These are phyloP conservation scores for Trichoderma endophyticum DNA, from an alignment of 2,329 filamentous ascomycete genomes.

Conservation along the genomic window DNA sequence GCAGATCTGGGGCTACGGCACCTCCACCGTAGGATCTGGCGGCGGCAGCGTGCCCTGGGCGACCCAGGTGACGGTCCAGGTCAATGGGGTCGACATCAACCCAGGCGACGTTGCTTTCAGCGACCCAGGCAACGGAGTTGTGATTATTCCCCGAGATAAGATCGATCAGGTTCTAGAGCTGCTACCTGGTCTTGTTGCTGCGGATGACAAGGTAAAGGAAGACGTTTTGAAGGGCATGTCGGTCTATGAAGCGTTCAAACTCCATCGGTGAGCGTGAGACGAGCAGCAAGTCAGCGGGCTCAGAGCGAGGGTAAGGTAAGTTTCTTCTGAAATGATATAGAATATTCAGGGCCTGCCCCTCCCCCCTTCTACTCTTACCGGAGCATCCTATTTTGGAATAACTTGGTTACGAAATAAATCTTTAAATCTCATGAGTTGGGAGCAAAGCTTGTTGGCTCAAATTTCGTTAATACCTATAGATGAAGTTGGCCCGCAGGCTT, in stretches of 20 bases:
- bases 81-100: constrained; percentile 41
- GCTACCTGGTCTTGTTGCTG: constrained; percentile 48
- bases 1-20: constrained; percentile 54
- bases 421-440: neutral
- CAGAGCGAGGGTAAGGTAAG: neutral
- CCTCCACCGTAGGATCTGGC: constrained; percentile 57
- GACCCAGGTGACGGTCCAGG: constrained; percentile 43
- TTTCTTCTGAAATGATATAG: constrained; percentile 23
- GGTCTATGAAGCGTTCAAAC: constrained; percentile 65
- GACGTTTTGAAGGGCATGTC: constrained; percentile 61
- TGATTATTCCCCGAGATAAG: constrained; percentile 61
- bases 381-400: neutral
- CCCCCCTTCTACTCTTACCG: neutral
- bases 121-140: constrained; percentile 67
- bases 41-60: constrained; percentile 56
- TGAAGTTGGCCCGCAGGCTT: constrained; percentile 16
- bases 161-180: constrained; percentile 59
- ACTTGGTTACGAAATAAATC: neutral
- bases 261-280: constrained; percentile 41
- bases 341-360: neutral
- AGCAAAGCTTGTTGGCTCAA: neutral
- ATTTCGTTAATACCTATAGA: constrained; percentile 16
- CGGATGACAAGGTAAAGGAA: constrained; percentile 60
- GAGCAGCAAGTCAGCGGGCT: neutral
- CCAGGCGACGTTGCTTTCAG: constrained; percentile 67